Evolutionary conservation across 306 rosid species (phyloP).

Genomic region (Prunus dulcis): DNA sequence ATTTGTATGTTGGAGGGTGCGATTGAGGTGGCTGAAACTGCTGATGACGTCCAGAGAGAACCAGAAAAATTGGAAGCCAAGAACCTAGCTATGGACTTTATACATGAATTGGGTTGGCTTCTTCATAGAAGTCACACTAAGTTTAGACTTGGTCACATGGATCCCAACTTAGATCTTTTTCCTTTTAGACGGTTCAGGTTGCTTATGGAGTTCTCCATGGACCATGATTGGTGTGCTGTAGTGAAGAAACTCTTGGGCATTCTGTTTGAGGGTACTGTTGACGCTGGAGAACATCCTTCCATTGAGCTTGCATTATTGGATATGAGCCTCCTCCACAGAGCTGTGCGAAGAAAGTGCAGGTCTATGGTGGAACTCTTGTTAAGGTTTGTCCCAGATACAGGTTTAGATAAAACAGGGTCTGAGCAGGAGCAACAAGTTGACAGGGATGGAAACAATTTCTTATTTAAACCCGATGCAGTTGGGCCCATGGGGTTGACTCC

Average conservation of each 20-base stretch:
- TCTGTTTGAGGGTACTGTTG: conserved; percentile 61
- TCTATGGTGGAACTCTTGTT: conserved; percentile 71
- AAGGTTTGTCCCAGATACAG: conserved; percentile 42
- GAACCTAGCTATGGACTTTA: conserved; percentile 59
- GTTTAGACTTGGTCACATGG: conserved; percentile 47
- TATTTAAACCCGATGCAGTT: conserved; percentile 60
- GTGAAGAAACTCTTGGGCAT: conserved; percentile 60
- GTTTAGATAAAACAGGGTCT: conserved; percentile 25
- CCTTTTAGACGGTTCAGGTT: conserved; percentile 56
- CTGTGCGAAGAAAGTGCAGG: conserved; percentile 67
- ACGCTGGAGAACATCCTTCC: conserved; percentile 47
- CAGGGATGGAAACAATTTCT: conserved; percentile 27
- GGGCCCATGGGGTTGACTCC: conserved; percentile 85
- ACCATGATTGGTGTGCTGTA: conserved; percentile 90
- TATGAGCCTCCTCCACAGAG: conserved; percentile 71
- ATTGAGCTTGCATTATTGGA: conserved; percentile 53
- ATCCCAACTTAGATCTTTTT: conserved; percentile 51
- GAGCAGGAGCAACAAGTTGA: conserved; percentile 34
- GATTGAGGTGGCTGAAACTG: conserved; percentile 47
- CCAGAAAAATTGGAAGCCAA: conserved; percentile 46
- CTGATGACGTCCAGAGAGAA: conserved; percentile 5
- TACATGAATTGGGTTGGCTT: conserved; percentile 89
- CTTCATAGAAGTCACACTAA: conserved; percentile 59
- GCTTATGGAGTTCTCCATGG: conserved; percentile 81
- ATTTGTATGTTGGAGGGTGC: conserved; percentile 58